Evolutionary conservation across 371 early-diverging fungal genomes (phyloP), one percentile per base, ranked within the genome.

Genomic region (Homolaphlyctis polyrhiza): DNA sequence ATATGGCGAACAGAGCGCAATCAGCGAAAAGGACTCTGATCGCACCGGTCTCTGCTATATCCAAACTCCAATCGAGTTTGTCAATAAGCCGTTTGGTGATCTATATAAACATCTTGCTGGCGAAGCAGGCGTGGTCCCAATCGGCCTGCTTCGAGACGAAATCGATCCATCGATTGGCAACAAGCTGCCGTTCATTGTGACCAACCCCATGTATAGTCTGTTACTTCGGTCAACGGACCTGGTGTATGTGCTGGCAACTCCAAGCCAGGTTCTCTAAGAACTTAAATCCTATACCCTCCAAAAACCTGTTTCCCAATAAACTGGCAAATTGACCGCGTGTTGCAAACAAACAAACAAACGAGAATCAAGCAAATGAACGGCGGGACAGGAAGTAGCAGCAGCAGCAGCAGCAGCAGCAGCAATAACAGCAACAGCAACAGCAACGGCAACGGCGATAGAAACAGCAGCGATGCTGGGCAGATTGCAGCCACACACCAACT

Each of bases 101-200:
- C 50, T 75, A 27, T 51, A 28, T 21, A 6, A 51, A 51, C 32
- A 51, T 21, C 32, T 78, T 32, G 62, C 68, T 27, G 6, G 64
- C 11, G 64, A 67, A 18, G 69, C 67, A 29, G 73, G 76, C 18
- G 58, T 72, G 11, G 52, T 78, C n/a, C 74, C 79, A 4, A 54
- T 77, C 35, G 78, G 75, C 1, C 43, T 78, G 23, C 71, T 73
- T 32, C 58, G 73, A 35, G 62, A 60, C 16, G 57, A 57, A 33
- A 65, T 68, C 29, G 66, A 61, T 21, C 39, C 39, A 18, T 8
- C 18, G 8, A 8, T 39, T 8, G 39, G 68, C 16, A 78, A 78
- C 67, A 62, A 59, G 60, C 65, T 78, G 35, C 76, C 79, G 28
- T 78, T 70, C 65, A 70, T 75, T 8, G 67, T 66, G 66, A 74